These are phyloP conservation scores for Podospora appendiculata DNA, from an alignment of 495 filamentous ascomycete species.

Conservation along the genomic window DNA sequence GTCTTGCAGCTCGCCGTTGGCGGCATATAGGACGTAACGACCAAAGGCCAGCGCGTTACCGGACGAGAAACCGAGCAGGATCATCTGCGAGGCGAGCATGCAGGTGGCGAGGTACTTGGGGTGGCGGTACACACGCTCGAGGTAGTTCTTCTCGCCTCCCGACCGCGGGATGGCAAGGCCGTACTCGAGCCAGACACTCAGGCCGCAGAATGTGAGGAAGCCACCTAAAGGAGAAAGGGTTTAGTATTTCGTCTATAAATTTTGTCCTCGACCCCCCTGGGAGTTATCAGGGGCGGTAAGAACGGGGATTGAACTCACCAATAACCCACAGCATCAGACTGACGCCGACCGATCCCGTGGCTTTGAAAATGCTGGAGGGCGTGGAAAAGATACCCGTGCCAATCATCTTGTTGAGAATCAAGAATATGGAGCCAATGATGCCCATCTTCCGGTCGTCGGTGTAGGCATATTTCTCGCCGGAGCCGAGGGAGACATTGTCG, in stretches of 20 bases:
- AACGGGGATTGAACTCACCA: conserved; percentile 7
- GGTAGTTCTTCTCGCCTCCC: conserved; percentile 53
- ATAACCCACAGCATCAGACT: conserved; percentile 32
- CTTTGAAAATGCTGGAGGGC: conserved; percentile 35
- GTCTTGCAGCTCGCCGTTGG: conserved; percentile 40
- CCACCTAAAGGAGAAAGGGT: conserved; percentile 1
- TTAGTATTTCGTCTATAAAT: no score
- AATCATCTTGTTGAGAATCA: conserved; percentile 54
- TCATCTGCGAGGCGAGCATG: conserved; percentile 51
- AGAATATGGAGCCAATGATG: conserved; percentile 42
- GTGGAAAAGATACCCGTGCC: conserved; percentile 45
- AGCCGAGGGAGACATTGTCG: not conserved
- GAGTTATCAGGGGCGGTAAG: not conserved
- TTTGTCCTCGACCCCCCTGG: no score
- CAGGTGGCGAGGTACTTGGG: conserved; percentile 54
- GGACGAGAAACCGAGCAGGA: conserved; percentile 44
- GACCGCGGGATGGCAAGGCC: conserved; percentile 47
- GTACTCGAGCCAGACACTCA: conserved; percentile 29
- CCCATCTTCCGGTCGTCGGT: conserved; percentile 43
- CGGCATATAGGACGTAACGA: conserved; percentile 57
- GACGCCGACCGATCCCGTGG: conserved; percentile 34
- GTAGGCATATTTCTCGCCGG: conserved; percentile 30
- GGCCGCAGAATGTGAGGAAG: conserved; percentile 10
- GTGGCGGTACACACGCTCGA: conserved; percentile 54
- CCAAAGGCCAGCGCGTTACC: conserved; percentile 63